Conservation (phyloP, 2,329 filamentous ascomycete genomes). For the Leptographium radiaticola region DNA sequence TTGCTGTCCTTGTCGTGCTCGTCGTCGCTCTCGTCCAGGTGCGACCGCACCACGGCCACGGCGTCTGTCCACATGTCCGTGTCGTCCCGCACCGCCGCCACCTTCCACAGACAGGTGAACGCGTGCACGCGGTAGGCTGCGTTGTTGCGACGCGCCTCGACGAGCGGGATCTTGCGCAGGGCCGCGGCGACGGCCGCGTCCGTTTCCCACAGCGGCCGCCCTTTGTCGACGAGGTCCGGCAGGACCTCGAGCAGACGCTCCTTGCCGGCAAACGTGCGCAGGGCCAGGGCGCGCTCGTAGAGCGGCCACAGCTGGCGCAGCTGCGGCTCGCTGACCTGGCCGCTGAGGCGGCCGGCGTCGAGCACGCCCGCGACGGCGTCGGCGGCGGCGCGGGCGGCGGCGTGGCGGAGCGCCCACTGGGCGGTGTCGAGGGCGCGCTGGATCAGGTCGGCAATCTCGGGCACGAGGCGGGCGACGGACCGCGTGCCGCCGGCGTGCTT, state of each 20-base stretch:
- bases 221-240: slow-evolving; percentile 60
- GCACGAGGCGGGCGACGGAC: slow-evolving; percentile 69
- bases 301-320: slow-evolving; percentile 64
- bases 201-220: slow-evolving; percentile 41
- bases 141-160: slow-evolving; percentile 89
- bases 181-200: slow-evolving; percentile 42
- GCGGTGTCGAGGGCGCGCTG: slow-evolving; percentile 59
- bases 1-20: slow-evolving; percentile 45
- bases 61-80: slow-evolving; percentile 58
- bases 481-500: slow-evolving; percentile 80
- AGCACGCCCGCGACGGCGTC: slow-evolving; percentile 56
- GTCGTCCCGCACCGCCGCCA: slow-evolving; percentile 59
- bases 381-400: slow-evolving; percentile 67
- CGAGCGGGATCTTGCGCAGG: slow-evolving; percentile 67
- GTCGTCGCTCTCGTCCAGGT: slow-evolving; percentile 46
- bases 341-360: slow-evolving; percentile 40
- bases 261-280: slow-evolving; percentile 91
- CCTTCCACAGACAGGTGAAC: slow-evolving; percentile 57
- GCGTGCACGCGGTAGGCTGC: slow-evolving; percentile 68
- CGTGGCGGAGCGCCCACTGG: slow-evolving; percentile 85
- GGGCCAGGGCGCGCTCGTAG: slow-evolving; percentile 64
- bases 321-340: slow-evolving; percentile 45
- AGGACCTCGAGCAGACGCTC: slow-evolving; percentile 72
- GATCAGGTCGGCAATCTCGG: slow-evolving; percentile 63
- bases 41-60: slow-evolving; percentile 46